These are phyloP conservation scores for Hippophae gyantsensis DNA, from an alignment of 306 rosid species.

Conservation along the genomic window DNA sequence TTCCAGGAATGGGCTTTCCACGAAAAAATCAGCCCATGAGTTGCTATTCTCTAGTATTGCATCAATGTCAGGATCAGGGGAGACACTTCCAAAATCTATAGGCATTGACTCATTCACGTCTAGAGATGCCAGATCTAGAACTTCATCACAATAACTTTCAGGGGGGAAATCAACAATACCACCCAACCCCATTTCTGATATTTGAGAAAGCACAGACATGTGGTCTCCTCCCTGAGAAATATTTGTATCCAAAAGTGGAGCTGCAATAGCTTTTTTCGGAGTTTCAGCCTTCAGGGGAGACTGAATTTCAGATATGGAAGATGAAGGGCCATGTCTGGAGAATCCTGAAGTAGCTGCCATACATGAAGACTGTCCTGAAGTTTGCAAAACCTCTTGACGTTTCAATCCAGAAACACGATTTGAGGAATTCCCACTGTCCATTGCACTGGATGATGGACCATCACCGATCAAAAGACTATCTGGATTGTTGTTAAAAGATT, in stretches of 20 bases:
- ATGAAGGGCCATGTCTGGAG: conserved; percentile 27
- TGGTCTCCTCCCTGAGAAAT: conserved; percentile 25
- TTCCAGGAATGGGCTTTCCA: conserved; percentile 41
- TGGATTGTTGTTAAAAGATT: conserved; percentile 33
- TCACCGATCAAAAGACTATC: conserved; percentile 54
- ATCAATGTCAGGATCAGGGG: conserved; percentile 62
- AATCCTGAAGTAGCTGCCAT: conserved; percentile 27
- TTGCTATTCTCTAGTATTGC: conserved; percentile 43
- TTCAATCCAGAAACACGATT: conserved; percentile 55
- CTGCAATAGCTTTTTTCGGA: neutral
- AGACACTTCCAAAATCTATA: conserved; percentile 45
- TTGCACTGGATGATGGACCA: conserved; percentile 34
- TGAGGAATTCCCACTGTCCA: conserved; percentile 55
- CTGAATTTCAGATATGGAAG: conserved; percentile 37
- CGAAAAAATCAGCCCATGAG: conserved; percentile 49
- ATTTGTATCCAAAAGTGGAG: conserved; percentile 32
- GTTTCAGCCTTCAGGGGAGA: conserved; percentile 25
- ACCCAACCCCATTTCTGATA: conserved; percentile 43
- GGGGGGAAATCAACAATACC: conserved; percentile 38
- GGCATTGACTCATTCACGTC: conserved; percentile 38
- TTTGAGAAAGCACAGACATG: no score
- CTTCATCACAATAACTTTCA: conserved; percentile 35
- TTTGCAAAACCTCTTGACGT: conserved; percentile 70
- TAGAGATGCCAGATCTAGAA: conserved; percentile 33
- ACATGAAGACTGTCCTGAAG: conserved; percentile 42